Evolutionary conservation across 768 basidiomycete genomes (phyloP).

Genomic region (Mycena venus): DNA sequence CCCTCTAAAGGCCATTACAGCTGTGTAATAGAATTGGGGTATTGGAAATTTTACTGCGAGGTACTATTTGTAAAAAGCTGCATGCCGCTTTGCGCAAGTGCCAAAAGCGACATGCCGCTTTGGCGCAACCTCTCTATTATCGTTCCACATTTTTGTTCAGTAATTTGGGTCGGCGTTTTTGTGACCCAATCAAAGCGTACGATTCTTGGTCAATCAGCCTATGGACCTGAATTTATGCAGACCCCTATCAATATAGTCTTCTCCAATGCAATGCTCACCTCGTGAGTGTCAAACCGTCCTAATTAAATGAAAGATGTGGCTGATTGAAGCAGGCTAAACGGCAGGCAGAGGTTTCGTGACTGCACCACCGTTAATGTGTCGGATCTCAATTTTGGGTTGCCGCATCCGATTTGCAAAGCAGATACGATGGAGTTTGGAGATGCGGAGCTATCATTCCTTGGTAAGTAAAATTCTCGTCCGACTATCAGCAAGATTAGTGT

Average conservation of each 20-base stretch:
- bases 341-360: not conserved
- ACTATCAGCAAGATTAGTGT: no score
- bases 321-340: not conserved
- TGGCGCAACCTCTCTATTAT: no score
- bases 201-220: not conserved
- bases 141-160: no score
- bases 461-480: no score
- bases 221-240: not conserved
- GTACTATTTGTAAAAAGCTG: no score
- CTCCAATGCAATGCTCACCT: not conserved
- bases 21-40: no score
- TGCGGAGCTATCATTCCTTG: not conserved
- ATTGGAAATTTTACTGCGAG: no score
- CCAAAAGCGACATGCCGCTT: no score
- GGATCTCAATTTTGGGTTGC: not conserved
- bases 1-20: no score
- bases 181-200: not conserved
- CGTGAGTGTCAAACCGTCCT: not conserved
- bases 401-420: not conserved
- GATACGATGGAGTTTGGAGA: not conserved
- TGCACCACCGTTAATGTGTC: not conserved
- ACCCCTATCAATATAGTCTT: not conserved
- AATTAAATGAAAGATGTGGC: not conserved
- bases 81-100: no score
- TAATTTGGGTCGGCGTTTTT: not conserved